Conservation (phyloP, 2,329 filamentous ascomycete species). For the Aphanocladium album region DNA sequence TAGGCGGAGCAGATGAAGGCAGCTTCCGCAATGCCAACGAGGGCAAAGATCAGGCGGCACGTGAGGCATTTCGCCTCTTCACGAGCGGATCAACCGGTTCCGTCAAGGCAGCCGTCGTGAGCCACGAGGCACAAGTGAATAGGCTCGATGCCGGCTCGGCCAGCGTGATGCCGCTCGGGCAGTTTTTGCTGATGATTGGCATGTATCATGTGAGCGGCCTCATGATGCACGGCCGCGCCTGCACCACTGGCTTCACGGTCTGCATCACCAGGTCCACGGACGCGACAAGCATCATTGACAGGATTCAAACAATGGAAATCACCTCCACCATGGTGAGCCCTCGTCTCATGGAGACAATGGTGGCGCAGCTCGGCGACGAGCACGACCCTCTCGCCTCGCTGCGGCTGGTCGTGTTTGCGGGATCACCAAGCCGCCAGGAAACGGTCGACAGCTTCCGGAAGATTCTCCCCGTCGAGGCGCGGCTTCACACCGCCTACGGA, state of each 20-base stretch:
- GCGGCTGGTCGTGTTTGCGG: background rate
- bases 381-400: background rate
- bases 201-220: conserved; percentile 4
- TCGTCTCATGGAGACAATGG: background rate
- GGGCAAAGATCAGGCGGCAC: background rate
- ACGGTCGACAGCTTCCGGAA: background rate
- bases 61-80: conserved; percentile 4
- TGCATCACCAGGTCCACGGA: background rate
- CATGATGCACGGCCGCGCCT: background rate
- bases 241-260: background rate
- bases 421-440: background rate
- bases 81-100: conserved; percentile 7
- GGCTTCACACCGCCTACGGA: background rate
- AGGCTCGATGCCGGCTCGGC: background rate
- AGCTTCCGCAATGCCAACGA: conserved; percentile 5
- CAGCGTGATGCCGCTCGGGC: background rate
- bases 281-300: background rate
- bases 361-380: background rate
- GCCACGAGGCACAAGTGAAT: background rate
- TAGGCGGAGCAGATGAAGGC: background rate
- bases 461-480: background rate
- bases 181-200: background rate
- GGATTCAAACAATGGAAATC: background rate
- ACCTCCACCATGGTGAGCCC: background rate
- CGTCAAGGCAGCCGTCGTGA: conserved; percentile 5